Evolutionary conservation across 495 filamentous ascomycete species (phyloP), one percentile per base, ranked within the genome.

Genomic region (Xeromyces bisporus): DNA sequence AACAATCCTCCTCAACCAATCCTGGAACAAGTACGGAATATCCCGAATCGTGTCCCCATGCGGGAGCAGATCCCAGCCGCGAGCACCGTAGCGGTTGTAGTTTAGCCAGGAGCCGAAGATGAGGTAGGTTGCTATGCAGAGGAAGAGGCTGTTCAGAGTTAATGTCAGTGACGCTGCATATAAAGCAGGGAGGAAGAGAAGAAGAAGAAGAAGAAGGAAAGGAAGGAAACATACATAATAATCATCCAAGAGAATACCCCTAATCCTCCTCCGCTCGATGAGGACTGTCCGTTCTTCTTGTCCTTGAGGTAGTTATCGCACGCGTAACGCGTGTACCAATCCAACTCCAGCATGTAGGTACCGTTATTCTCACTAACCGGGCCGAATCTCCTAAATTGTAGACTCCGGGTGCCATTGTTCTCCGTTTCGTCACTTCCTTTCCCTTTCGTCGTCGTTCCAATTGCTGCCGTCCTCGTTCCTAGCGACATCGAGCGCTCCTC

Each of bases 81-180:
- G 68, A 26, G 84, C 84, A 15, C 85, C 86, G 50, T 92, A 91
- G 35, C 85, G 82, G 63, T 83, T 94, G 66, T 96, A 96, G 61
- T 96, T 96, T 41, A 96, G 75, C 89, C 89, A 97, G 14, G 85
- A 91, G 46, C 85, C 85, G 45, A 96, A 96, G 52, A 97, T 93
- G 40, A 97, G 75, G 55, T 97, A 97, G 13, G 91, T 60, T 10
- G 89, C 85, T 11, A 73, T 70, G 27, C 67, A 71, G 28, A 96
- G 67, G 69, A 97, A 97, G 47, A 77, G 53, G 38, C 87, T 87
- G 40, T 29, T 23, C 13, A 16, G 15, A 12, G 20, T 7, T 21
- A 32, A 18, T 11, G 24, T 16, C 14, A 23, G 12, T 61, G 18
- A 0, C 14, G 14, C 4, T 8, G 6, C 26, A 23, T 13, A 26